Base-by-base conservation (phyloP, 352 stramenopile species). In the Globisporangium ultimum region DNA sequence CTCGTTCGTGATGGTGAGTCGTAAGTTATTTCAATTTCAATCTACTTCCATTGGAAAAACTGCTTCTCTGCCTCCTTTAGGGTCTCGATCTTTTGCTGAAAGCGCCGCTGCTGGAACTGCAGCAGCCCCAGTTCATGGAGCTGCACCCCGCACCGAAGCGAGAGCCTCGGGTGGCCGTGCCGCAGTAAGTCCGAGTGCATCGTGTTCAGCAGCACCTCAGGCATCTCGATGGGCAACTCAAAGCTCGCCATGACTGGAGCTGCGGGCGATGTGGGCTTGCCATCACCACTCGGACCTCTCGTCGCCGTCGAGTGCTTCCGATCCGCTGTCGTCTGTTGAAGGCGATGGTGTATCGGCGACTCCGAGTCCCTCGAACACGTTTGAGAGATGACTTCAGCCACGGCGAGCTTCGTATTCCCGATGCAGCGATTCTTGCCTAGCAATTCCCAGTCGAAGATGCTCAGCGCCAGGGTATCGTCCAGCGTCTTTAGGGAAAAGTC, bases 161-260 rank as follows among this genome's bases (percentile, higher is more conserved):
- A 64, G 13, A 91, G 61, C 38, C 77, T 78, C 24, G 81, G 79
- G 22, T 76, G 68, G 3, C 79, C 79, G 43, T 81, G 64, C n/a
- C 70, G 74, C 10, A 65, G 55, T 12, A 88, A 51, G 34, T 86
- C 75, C 0, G 59, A 41, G 40, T 73, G 68, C 59, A 81, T 71
- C n/a, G 67, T 62, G 32, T 58, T 60, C 14, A 80, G 61, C 40
- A 89, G 53, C 17, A 66, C 64, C 48, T 80, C 76, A 0, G 73
- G 65, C n/a, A 90, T 66, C 40, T 93, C 79, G 38, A 93, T 72
- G n/a, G 70, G 64, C 45, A 87, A 40, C 43, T 91, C 76, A 53
- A 88, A 89, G 55, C 64, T 80, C 13, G 75, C 84, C 79, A 93
- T 81, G 24, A 69, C 52, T 15, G 59, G 59, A 42, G 55, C 43